Base-by-base conservation (phyloP, 176 grass and related monocot species). In the Oryza rufipogon region DNA sequence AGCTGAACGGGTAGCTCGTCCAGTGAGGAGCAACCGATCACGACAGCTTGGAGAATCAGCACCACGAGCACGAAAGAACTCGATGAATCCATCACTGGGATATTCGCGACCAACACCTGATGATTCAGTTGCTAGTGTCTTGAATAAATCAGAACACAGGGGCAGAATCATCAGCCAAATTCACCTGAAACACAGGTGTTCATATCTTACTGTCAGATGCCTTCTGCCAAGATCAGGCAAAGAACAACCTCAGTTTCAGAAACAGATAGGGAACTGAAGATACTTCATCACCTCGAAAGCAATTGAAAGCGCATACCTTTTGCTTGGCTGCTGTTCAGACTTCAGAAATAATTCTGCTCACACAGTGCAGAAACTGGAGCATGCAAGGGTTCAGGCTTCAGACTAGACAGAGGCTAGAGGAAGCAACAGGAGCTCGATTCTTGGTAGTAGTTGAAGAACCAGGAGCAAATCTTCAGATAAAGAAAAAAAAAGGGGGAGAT, bases 11-110 rank as follows among this genome's bases (percentile, higher is more conserved):
- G 26, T 63, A 76, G 32, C 79, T 41, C 38, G 38, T 77, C 78
- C 71, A n/a, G 7, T 6, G 76, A n/a, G 20, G 66, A 80, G 76
- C 68, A 73, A 56, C 42, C 51, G 51, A 11, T 49, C 52, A 25
- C 9, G 66, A 66, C 14, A 12, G 85, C 72, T 16, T 82, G 70
- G 84, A 97, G 64, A 45, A 78, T 71, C 68, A 94, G 58, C 67
- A 84, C 28, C 23, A 71, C 26, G 25, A 75, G 85, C 34, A 92
- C 25, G 65, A 89, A 65, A 66, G 34, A 93, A 45, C 36, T 64
- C 48, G 80, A 71, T 19, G 77, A 47, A 75, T 79, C 80, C 87
- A 86, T 90, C 54, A 77, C 61, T 47, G 85, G 47, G 51, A 76
- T 87, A 13, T 28, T 42, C 49, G 11, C 19, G 54, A 8, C 49